phyloP scores from a whole-genome alignment of 2,329 filamentous ascomycete species.

The Aspergillus sp. region DNA sequence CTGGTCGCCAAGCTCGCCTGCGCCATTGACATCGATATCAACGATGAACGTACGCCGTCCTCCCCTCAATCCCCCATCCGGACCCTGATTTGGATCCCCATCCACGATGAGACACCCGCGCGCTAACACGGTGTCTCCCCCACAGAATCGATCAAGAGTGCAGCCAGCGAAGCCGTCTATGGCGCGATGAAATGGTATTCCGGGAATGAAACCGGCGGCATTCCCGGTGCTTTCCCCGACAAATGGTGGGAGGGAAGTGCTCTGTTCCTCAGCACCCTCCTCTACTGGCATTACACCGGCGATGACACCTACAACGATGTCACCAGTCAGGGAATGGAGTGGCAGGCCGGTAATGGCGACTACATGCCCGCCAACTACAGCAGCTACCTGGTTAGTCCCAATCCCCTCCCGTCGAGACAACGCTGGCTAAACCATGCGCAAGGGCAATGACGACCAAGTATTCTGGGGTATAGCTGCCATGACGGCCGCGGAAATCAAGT shows the following conservation, averaged over 20 bases:
- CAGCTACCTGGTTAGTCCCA: slow-evolving; percentile 22
- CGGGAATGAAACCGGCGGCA: slow-evolving; percentile 50
- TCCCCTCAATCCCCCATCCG: background rate
- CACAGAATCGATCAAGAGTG: slow-evolving; percentile 43
- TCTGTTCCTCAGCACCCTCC: slow-evolving; percentile 66
- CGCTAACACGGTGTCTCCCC: background rate
- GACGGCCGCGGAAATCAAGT: slow-evolving; percentile 63
- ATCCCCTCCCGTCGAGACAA: background rate
- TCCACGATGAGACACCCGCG: background rate
- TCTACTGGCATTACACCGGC: slow-evolving; percentile 68
- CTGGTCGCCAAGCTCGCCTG: background rate
- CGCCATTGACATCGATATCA: slow-evolving; percentile 1
- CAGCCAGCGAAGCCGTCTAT: slow-evolving; percentile 42
- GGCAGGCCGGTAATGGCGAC: slow-evolving; percentile 34
- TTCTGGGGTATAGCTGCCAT: slow-evolving; percentile 70
- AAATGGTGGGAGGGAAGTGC: slow-evolving; percentile 75
- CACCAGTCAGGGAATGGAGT: slow-evolving; percentile 42
- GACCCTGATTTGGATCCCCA: background rate
- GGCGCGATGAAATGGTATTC: slow-evolving; percentile 53
- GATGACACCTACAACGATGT: slow-evolving; percentile 62
- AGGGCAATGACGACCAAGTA: slow-evolving; percentile 68
- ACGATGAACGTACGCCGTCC: slow-evolving; percentile 5
- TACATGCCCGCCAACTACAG: slow-evolving; percentile 39
- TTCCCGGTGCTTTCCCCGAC: slow-evolving; percentile 59
- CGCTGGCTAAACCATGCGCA: background rate